Percentiles rank a stretch among this genome's conserved stretches.
Conservation (phyloP, 495 filamentous ascomycete genomes). For the Aspergillus mulundensis region DNA sequence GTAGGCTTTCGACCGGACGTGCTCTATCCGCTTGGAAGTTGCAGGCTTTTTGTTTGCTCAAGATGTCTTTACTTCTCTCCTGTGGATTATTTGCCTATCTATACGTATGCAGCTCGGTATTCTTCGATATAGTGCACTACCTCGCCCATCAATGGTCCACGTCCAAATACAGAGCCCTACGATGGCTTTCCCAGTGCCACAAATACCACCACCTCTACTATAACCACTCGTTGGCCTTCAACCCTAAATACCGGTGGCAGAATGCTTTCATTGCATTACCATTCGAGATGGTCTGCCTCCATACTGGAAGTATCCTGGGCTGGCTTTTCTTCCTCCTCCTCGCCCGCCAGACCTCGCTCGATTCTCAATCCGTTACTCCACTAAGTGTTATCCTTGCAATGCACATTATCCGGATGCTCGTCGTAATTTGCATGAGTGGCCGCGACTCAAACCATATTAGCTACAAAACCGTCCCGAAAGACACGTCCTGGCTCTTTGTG, state of each 20-base stretch:
- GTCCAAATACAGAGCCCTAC: slow-evolving; percentile 15
- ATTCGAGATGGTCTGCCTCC: slow-evolving; percentile 13
- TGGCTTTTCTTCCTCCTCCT: slow-evolving; percentile 2
- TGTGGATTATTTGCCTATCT: slow-evolving; percentile 2
- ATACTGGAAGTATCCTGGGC: slow-evolving; percentile 9
- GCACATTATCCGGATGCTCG: slow-evolving; percentile 2
- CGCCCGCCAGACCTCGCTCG: neutral
- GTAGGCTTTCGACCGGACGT: too few relatives aligned
- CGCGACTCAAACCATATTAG: slow-evolving; percentile 18
- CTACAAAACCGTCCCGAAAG: slow-evolving; percentile 17
- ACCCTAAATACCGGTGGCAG: slow-evolving; percentile 13
- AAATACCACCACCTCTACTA: slow-evolving; percentile 24
- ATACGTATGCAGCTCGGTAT: slow-evolving; percentile 16
- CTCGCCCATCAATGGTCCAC: slow-evolving; percentile 17
- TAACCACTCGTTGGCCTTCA: slow-evolving; percentile 17
- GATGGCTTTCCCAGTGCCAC: slow-evolving; percentile 16
- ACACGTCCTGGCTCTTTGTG: slow-evolving; percentile 15
- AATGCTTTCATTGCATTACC: slow-evolving; percentile 18
- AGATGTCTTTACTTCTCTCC: neutral
- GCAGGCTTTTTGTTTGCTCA: too few relatives aligned
- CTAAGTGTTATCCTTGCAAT: neutral
- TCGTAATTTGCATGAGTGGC: slow-evolving; percentile 13
- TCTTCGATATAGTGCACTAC: slow-evolving; percentile 20
- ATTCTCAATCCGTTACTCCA: neutral
- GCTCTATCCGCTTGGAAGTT: too few relatives aligned